These are phyloP conservation scores for Peniophora sp. DNA, from an alignment of 1,284 basidiomycete genomes.

Conservation along the genomic window DNA sequence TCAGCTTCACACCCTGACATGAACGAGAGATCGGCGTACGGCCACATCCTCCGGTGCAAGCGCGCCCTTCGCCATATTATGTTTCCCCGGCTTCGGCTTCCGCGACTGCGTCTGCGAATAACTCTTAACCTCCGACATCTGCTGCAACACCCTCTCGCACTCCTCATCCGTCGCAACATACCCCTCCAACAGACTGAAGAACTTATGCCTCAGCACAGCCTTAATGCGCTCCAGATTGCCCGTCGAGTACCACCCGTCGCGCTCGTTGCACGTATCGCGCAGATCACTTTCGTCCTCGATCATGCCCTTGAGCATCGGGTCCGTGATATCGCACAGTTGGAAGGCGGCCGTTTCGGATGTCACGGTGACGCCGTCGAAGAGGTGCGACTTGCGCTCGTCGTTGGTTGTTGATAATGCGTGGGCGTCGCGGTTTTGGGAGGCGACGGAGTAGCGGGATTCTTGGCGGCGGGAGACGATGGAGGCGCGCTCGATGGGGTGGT, in stretches of 20 bases:
- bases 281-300: constrained; percentile 67
- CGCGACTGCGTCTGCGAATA: constrained; percentile 28
- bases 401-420: constrained; percentile 10
- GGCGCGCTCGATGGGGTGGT: constrained; percentile 66
- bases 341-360: constrained; percentile 84
- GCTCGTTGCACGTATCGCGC: constrained; percentile 66
- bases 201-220: constrained; percentile 78
- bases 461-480: constrained; percentile 63
- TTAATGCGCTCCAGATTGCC: constrained; percentile 77
- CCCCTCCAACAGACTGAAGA: constrained; percentile 75
- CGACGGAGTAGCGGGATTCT: constrained; percentile 30
- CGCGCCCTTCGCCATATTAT: constrained; percentile 82
- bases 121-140: constrained; percentile 33
- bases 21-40: constrained; percentile 35
- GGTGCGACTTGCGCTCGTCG: constrained; percentile 47
- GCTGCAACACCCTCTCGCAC: constrained; percentile 53
- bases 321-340: constrained; percentile 87
- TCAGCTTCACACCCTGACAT: background rate
- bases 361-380: constrained; percentile 81
- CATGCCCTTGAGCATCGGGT: constrained; percentile 74
- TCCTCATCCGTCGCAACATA: constrained; percentile 64
- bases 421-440: constrained; percentile 18
- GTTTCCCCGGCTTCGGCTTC: constrained; percentile 56
- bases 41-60: constrained; percentile 73
- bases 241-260: constrained; percentile 80